Evolutionary conservation across 169 alveolate genomes (phyloP).

Genomic region (Plasmodium cynomolgi): DNA sequence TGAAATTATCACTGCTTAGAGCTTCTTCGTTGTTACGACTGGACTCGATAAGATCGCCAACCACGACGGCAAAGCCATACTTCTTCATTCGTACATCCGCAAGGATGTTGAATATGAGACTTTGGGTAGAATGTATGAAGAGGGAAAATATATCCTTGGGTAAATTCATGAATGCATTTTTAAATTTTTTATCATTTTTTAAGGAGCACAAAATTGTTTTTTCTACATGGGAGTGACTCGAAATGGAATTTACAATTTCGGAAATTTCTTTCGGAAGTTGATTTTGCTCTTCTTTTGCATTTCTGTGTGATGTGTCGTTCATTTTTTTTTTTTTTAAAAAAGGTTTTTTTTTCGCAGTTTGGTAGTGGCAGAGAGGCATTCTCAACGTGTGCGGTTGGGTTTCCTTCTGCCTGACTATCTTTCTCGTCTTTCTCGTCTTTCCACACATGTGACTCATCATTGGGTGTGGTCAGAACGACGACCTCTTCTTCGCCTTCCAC

Average conservation of each 20-base stretch:
- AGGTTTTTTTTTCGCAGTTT: constrained; percentile 9
- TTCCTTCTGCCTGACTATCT: not conserved
- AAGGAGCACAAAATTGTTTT: constrained; percentile 76
- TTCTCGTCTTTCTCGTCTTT: constrained; percentile 72
- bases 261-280: constrained; percentile 14
- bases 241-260: constrained; percentile 40
- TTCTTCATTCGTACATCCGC: constrained; percentile 90
- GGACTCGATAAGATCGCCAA: constrained; percentile 84
- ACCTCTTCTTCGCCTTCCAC: not conserved
- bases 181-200: constrained; percentile 77
- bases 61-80: constrained; percentile 86
- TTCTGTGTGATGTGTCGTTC: constrained; percentile 1
- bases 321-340: not conserved
- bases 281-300: not conserved
- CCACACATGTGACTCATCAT: constrained; percentile 7
- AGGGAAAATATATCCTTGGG: constrained; percentile 90
- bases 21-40: not conserved
- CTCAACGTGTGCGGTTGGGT: not conserved
- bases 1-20: constrained; percentile 40
- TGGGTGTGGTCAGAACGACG: not conserved
- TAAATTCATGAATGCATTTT: constrained; percentile 85
- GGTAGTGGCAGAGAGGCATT: not conserved
- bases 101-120: constrained; percentile 91
- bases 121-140: constrained; percentile 94
- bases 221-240: constrained; percentile 77